phyloP scores from a whole-genome alignment of 1,284 basidiomycete genomes.

The Ustilago shanxiensis region DNA sequence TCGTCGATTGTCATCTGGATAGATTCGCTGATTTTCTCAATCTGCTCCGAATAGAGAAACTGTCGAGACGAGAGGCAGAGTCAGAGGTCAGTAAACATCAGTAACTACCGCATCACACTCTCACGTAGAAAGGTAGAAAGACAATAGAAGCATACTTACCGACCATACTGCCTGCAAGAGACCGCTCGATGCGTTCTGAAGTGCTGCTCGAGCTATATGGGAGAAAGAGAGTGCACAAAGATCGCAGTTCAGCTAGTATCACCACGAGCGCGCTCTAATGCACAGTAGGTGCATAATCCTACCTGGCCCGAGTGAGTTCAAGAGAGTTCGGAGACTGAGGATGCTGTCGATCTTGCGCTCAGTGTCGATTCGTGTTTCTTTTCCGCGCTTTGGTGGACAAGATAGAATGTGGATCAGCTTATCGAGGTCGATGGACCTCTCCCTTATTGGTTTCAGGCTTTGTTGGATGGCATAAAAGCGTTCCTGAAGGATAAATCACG shows the following conservation, averaged over 20 bases:
- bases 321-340: conserved; percentile 78
- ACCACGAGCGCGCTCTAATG: neutral
- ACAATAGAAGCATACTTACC: conserved; percentile 70
- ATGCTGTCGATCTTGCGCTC: conserved; percentile 81
- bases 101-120: neutral
- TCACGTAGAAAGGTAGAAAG: neutral
- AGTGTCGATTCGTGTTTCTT: conserved; percentile 73
- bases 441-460: conserved; percentile 77
- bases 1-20: conserved; percentile 80
- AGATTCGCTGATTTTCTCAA: conserved; percentile 76
- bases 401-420: conserved; percentile 76
- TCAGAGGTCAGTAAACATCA: neutral
- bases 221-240: neutral
- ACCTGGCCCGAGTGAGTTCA: conserved; percentile 68
- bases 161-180: conserved; percentile 77
- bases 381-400: conserved; percentile 22
- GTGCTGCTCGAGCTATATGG: conserved; percentile 74
- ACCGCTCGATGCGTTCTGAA: conserved; percentile 76
- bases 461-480: conserved; percentile 79
- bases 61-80: conserved; percentile 62
- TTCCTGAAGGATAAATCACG: conserved; percentile 70
- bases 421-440: conserved; percentile 82
- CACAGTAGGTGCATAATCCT: neutral
- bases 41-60: conserved; percentile 80
- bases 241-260: neutral